Percentiles rank a stretch among this genome's conserved stretches.
Conservation (phyloP, 768 basidiomycete genomes). For the Pholiota conissans region DNA sequence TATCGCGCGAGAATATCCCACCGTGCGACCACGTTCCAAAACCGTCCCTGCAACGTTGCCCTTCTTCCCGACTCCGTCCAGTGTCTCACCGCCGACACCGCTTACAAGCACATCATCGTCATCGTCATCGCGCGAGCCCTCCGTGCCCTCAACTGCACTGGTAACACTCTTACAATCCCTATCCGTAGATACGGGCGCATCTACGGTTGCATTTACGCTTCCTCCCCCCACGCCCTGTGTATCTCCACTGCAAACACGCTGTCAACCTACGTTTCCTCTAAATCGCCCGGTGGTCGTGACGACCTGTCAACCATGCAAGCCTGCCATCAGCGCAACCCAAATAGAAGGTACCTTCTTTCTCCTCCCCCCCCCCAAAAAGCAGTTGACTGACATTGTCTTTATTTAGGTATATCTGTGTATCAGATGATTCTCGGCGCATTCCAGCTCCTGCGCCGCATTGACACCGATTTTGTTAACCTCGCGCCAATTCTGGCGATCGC, state of each 20-base stretch:
- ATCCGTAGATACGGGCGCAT: slow-evolving; percentile 37
- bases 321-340: slow-evolving; percentile 65
- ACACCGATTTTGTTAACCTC: slow-evolving; percentile 79
- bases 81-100: slow-evolving; percentile 8
- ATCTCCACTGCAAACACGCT: slow-evolving; percentile 40
- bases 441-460: slow-evolving; percentile 67
- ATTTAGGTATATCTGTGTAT: slow-evolving; percentile 71
- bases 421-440: slow-evolving; percentile 60
- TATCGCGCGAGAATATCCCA: slow-evolving; percentile 13
- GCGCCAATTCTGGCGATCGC: slow-evolving; percentile 53
- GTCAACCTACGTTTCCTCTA: slow-evolving; percentile 25
- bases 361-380: slow-evolving; percentile 1
- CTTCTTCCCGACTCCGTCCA: slow-evolving; percentile 13
- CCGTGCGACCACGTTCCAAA: slow-evolving; percentile 39
- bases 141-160: slow-evolving; percentile 25
- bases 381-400: slow-evolving; percentile 1
- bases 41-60: slow-evolving; percentile 30
- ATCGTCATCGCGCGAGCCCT: slow-evolving; percentile 16
- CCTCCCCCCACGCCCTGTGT: slow-evolving; percentile 32
- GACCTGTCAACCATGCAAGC: slow-evolving; percentile 63
- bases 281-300: slow-evolving; percentile 55
- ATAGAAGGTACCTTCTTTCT: slow-evolving; percentile 53
- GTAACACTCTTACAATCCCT: slow-evolving; percentile 40
- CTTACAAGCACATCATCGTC: slow-evolving; percentile 10
- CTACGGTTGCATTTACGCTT: slow-evolving; percentile 11